Conservation (phyloP, 1,284 basidiomycete genomes). For the Leccinum subrobustum region DNA sequence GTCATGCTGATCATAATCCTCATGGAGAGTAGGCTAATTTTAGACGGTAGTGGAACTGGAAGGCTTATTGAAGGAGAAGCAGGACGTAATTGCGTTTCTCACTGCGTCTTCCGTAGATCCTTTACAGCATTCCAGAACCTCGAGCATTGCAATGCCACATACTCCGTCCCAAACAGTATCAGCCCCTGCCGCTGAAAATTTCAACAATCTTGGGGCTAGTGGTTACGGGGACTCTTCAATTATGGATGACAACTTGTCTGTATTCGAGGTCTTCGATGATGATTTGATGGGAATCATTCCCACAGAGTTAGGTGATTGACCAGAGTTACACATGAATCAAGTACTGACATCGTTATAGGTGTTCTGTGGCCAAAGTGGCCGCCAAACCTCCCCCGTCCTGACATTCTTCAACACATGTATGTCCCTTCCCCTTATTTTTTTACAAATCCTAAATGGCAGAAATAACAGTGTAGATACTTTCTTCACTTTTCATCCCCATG, state of each 20-base stretch:
- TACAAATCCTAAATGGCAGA: background rate
- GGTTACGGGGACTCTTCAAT: background rate
- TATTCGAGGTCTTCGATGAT: background rate
- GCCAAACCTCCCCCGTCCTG: slow-evolving; percentile 53
- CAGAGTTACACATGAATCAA: background rate
- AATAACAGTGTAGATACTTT: slow-evolving; percentile 62
- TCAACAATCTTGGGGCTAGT: background rate
- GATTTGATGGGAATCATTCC: background rate
- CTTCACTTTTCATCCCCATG: slow-evolving; percentile 71
- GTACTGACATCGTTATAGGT: slow-evolving; percentile 8
- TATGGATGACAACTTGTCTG: background rate
- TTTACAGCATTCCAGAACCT: background rate
- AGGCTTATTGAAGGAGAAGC: slow-evolving; percentile 41
- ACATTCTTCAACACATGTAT: slow-evolving; percentile 63
- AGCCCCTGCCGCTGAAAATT: background rate
- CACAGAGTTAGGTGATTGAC: slow-evolving; percentile 7
- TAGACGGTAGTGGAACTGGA: slow-evolving; percentile 59
- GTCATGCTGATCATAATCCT: slow-evolving; percentile 26
- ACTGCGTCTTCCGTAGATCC: slow-evolving; percentile 11
- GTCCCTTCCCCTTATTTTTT: slow-evolving; percentile 20
- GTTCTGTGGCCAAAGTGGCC: slow-evolving; percentile 62
- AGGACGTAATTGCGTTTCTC: slow-evolving; percentile 18
- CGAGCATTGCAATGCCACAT: background rate
- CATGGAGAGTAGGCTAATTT: background rate
- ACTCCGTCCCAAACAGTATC: background rate